Evolutionary conservation across 306 rosid genomes (phyloP), one percentile per base, ranked within the genome.

Genomic region (Hippophae tibetana): DNA sequence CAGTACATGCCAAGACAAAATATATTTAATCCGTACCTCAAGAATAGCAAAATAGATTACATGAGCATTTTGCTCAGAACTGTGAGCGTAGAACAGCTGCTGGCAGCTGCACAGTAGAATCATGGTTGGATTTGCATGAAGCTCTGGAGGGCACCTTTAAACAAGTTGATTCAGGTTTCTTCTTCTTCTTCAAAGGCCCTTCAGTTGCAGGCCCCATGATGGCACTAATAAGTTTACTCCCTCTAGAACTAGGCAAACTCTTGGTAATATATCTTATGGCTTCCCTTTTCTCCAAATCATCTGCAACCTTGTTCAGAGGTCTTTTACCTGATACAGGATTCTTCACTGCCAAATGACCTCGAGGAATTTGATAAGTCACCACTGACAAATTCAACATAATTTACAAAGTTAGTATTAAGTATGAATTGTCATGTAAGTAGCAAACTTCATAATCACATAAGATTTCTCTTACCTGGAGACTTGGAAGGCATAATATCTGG

Each of bases 261-360:
- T 55, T 87, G n/a, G n/a, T 44, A 26, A 82, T 40, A 56, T 80
- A 85, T 43, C 81, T 76, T 3, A 75, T 0, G 2, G 96, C 96
- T 57, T 58, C 86, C 74, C 56, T 66, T 66, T 59, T 73, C 54
- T 77, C 53, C 6, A 79, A 48, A 71, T 68, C 76, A 1, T 45
- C 78, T 2, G 10, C 6, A 8, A 9, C 40, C 42, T 78, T 78
- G 74, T 64, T 62, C 26, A 62, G 52, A 49, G 67, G 12, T 61
- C 54, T 84, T 52, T 69, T 78, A 44, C 74, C 43, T 40, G 67
- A 57, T 23, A 54, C 60, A 13, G 13, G 64, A 41, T 59, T 78
- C 67, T 55, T 81, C 38, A 42, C 67, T 76, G 72, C 81, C 70
- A 73, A 51, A 58, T 78, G 82, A 52, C 75, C 67, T 0, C 63